Percentiles rank a stretch among this genome's conserved stretches.
phyloP scores from a whole-genome alignment of 495 filamentous ascomycete species.

The Hypomontagnella submonticulosa region DNA sequence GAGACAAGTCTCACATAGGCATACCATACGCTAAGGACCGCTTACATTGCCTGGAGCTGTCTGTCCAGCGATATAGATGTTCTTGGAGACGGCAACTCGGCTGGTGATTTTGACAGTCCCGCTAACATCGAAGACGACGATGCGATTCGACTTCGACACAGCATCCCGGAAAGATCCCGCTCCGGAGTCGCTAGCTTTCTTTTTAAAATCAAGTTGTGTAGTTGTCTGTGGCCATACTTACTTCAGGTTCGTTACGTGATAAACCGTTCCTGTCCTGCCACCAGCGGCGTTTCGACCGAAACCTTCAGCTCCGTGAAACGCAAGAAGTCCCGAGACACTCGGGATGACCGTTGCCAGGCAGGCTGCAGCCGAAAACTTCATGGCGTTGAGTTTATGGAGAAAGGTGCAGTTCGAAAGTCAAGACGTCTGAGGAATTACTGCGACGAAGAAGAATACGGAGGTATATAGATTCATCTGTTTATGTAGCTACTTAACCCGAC shows the following conservation, averaged over 20 bases:
- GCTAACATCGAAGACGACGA: conserved; percentile 54
- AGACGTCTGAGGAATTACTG: not conserved
- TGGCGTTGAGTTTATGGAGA: not conserved
- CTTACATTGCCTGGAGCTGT: conserved; percentile 50
- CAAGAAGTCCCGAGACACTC: conserved; percentile 37
- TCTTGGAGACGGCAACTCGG: conserved; percentile 48
- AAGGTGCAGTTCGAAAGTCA: not conserved
- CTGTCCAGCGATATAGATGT: conserved; percentile 55
- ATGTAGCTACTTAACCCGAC: conserved; percentile 13
- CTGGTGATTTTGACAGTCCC: conserved; percentile 51
- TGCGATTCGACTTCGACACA: conserved; percentile 51
- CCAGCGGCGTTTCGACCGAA: conserved; percentile 55
- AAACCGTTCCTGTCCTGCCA: conserved; percentile 51
- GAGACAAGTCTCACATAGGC: not conserved
- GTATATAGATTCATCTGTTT: not conserved
- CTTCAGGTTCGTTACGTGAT: conserved; percentile 54
- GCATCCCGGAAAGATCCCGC: conserved; percentile 56
- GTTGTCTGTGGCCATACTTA: conserved; percentile 6
- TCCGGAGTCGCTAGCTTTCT: conserved; percentile 45
- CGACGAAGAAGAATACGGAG: conserved; percentile 5
- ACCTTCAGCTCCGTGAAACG: conserved; percentile 55
- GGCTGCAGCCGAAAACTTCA: conserved; percentile 11
- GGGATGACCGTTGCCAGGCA: conserved; percentile 25
- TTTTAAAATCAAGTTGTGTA: not conserved
- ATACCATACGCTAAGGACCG: not conserved